These are phyloP conservation scores for Dioscorea zingiberensis DNA, from an alignment of 106 monocot species.

Conservation along the genomic window DNA sequence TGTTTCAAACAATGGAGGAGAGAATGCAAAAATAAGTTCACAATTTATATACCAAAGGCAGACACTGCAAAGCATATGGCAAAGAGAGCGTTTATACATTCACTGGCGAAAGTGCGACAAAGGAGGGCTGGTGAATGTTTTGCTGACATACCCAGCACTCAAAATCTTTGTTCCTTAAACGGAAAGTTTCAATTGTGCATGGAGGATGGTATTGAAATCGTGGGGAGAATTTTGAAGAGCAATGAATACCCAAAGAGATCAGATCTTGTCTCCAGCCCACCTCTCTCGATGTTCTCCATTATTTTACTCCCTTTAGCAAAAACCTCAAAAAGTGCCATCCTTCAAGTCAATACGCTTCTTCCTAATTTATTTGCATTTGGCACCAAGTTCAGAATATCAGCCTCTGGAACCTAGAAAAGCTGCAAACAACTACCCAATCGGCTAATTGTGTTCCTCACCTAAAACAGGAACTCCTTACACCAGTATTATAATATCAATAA, in stretches of 20 bases:
- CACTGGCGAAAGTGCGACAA: conserved; percentile 47
- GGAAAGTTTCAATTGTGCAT: too few relatives aligned
- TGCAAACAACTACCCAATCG: not conserved
- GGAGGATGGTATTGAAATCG: not conserved
- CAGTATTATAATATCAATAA: not conserved
- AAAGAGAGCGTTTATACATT: conserved; percentile 29
- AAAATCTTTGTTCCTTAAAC: conserved; percentile 38
- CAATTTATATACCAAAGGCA: conserved; percentile 36
- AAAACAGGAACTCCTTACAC: not conserved
- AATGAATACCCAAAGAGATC: conserved; percentile 33
- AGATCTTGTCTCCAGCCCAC: conserved; percentile 49
- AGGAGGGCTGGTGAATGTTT: conserved; percentile 40
- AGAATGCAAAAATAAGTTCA: not conserved
- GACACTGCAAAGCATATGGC: conserved; percentile 27
- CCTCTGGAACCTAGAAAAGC: conserved; percentile 64
- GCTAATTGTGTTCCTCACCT: not conserved
- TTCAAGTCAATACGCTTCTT: conserved; percentile 24
- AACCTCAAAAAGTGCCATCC: conserved; percentile 25
- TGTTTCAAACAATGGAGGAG: not conserved
- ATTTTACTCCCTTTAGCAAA: conserved; percentile 44
- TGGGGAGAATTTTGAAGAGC: not conserved
- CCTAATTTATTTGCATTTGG: conserved; percentile 41
- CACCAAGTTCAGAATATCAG: conserved; percentile 49
- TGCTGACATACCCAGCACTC: conserved; percentile 57
- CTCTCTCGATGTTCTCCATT: conserved; percentile 33